Evolutionary conservation across 2,329 filamentous ascomycete species (phyloP).

Genomic region (Fusarium compactum): DNA sequence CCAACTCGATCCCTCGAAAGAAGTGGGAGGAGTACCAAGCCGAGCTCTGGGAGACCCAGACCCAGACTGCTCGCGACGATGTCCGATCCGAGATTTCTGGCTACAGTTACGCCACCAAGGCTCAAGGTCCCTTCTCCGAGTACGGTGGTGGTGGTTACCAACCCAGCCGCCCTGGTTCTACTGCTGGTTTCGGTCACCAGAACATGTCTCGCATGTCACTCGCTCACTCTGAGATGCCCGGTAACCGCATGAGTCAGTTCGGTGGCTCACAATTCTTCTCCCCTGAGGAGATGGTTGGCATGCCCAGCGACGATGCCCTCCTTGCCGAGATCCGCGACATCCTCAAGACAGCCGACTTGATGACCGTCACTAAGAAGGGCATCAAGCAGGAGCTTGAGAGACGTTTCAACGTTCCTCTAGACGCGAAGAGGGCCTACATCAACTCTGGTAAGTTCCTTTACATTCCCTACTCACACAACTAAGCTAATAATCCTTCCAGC

Average conservation of each 20-base stretch:
- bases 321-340: conserved; percentile 96
- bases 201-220: conserved; percentile 81
- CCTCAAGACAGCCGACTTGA: conserved; percentile 88
- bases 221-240: conserved; percentile 75
- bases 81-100: conserved; percentile 89
- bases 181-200: conserved; percentile 58
- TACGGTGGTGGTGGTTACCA: conserved; percentile 77
- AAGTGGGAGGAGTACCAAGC: conserved; percentile 99
- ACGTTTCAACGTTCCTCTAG: conserved; percentile 87
- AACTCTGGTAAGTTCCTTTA: conserved; percentile 76
- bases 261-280: conserved; percentile 70
- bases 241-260: conserved; percentile 71
- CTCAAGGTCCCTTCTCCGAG: conserved; percentile 72
- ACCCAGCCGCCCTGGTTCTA: conserved; percentile 68
- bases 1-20: conserved; percentile 91
- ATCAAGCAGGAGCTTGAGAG: conserved; percentile 94
- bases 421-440: conserved; percentile 92
- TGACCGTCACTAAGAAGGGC: conserved; percentile 99
- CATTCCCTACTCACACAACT: background rate
- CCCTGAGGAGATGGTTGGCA: conserved; percentile 75
- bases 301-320: conserved; percentile 90
- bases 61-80: conserved; percentile 85
- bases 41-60: conserved; percentile 97
- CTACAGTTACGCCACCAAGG: conserved; percentile 93
- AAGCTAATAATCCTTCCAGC: conserved; percentile 58